Evolutionary conservation across 192 early-diverging fungal species (phyloP).

Genomic region (Dissophora globulifera): DNA sequence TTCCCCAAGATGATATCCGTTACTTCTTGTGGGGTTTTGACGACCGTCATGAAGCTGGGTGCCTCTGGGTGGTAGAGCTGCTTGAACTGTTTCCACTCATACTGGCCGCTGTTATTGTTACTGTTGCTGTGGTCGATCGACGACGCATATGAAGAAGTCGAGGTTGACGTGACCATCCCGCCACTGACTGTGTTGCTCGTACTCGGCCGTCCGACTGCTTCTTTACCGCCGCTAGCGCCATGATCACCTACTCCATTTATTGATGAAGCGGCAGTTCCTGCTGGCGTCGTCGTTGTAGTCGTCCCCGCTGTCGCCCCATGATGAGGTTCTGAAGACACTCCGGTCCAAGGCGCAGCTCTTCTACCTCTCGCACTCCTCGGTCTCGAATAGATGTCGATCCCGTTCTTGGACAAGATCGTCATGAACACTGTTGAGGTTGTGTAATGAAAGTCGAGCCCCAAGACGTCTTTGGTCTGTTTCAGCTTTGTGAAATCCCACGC

Average conservation of each 20-base stretch:
- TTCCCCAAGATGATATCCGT: conserved; percentile 47
- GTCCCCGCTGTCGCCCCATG: not conserved
- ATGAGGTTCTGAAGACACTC: too few species aligned
- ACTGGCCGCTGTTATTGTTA: not conserved
- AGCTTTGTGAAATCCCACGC: conserved; percentile 44
- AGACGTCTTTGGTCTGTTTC: conserved; percentile 44
- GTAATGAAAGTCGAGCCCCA: conserved; percentile 44
- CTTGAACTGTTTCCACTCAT: conserved; percentile 43
- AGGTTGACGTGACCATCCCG: conserved; percentile 8
- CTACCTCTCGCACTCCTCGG: conserved; percentile 21
- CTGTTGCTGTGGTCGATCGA: not conserved
- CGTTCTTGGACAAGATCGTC: conserved; percentile 42
- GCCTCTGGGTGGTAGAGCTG: conserved; percentile 52
- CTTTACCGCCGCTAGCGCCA: conserved; percentile 3
- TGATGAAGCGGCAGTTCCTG: not conserved
- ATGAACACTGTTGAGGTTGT: conserved; percentile 36
- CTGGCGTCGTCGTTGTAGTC: too few species aligned
- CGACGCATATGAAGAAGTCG: too few species aligned
- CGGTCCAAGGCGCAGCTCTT: not conserved
- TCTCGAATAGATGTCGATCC: conserved; percentile 40
- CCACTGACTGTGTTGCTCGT: not conserved
- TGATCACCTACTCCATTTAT: too few species aligned
- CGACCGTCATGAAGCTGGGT: conserved; percentile 50
- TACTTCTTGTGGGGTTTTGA: conserved; percentile 35
- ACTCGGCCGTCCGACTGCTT: conserved; percentile 9